Evolutionary conservation across 2,329 filamentous ascomycete species (phyloP).

Genomic region (Neopestalotiopsis rosae): DNA sequence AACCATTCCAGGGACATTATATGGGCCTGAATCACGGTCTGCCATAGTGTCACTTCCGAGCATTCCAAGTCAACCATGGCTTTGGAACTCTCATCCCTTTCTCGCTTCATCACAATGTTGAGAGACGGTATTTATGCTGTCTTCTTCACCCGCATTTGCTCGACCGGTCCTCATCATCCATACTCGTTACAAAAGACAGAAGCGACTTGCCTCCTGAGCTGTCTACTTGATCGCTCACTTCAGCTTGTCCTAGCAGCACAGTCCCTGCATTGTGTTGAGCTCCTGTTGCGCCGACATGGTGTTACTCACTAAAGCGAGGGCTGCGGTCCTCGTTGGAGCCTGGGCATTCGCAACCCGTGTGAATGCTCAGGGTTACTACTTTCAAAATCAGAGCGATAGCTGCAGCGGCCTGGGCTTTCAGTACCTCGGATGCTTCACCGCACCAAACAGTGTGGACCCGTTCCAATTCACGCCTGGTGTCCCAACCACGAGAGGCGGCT

Average conservation of each 20-base stretch:
- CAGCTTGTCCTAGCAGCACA: conserved; percentile 1
- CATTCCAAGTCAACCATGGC: background rate
- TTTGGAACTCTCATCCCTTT: background rate
- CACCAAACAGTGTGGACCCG: conserved; percentile 20
- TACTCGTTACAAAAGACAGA: conserved; percentile 4
- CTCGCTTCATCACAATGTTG: background rate
- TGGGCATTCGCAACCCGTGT: conserved; percentile 25
- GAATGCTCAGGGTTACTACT: conserved; percentile 25
- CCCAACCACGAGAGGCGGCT: conserved; percentile 12
- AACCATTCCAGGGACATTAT: conserved; percentile 27
- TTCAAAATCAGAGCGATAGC: conserved; percentile 21
- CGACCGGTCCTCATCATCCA: background rate
- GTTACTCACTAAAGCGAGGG: conserved; percentile 22
- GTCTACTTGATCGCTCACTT: background rate
- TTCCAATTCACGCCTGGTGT: conserved; percentile 22
- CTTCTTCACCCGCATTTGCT: background rate
- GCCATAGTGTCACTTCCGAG: conserved; percentile 21
- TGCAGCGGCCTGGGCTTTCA: conserved; percentile 18
- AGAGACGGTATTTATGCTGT: background rate
- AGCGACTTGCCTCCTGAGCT: background rate
- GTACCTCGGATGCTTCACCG: conserved; percentile 25
- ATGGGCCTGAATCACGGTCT: conserved; percentile 23
- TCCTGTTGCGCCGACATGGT: conserved; percentile 26
- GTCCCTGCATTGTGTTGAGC: conserved; percentile 6
- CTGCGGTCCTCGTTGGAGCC: conserved; percentile 26